phyloP scores from a whole-genome alignment of 2,329 filamentous ascomycete species.

The Pestalotiopsis sp. region DNA sequence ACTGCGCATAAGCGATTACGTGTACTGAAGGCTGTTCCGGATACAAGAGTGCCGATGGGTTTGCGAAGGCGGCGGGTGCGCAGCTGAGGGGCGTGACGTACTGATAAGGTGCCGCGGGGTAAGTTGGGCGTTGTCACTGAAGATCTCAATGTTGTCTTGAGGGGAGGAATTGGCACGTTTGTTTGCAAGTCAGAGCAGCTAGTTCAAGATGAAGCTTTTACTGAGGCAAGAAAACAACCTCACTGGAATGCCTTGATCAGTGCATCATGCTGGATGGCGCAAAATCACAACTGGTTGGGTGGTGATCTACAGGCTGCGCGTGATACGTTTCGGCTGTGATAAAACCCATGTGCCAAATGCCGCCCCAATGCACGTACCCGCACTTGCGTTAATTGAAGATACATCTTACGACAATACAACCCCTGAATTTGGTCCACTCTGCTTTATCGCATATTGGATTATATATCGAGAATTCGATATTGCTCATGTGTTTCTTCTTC shows the following conservation, averaged over 20 bases:
- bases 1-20: background rate
- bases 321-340: background rate
- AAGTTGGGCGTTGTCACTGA: background rate
- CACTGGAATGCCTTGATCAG: background rate
- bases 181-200: background rate
- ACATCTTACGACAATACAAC: background rate
- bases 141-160: background rate
- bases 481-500: background rate
- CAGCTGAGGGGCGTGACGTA: conserved; percentile 10
- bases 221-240: background rate
- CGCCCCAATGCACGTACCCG: conserved; percentile 12
- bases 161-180: background rate
- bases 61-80: background rate
- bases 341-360: conserved; percentile 2
- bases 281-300: background rate
- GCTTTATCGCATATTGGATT: conserved; percentile 2
- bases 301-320: conserved; percentile 4
- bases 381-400: conserved; percentile 6
- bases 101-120: conserved; percentile 16
- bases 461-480: background rate
- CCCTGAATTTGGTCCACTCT: background rate
- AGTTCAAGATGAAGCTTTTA: background rate
- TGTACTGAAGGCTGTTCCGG: background rate
- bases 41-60: background rate
- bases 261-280: background rate